phyloP scores from a whole-genome alignment of 768 basidiomycete genomes.

The Saitozyma podzolica region DNA sequence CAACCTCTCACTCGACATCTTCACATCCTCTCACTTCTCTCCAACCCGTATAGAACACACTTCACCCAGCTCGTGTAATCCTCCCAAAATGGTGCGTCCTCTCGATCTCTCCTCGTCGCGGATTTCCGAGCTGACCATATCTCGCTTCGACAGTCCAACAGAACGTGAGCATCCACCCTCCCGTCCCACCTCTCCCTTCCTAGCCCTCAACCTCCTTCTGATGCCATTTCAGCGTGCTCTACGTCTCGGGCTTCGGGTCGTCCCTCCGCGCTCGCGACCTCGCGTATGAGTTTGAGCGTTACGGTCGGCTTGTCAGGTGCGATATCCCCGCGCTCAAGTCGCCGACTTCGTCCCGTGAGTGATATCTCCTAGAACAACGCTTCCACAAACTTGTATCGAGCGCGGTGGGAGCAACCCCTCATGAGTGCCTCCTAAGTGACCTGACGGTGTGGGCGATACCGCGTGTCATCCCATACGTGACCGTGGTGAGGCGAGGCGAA shows the following conservation, averaged over 20 bases:
- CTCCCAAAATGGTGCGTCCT: not conserved
- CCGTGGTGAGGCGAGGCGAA: not conserved
- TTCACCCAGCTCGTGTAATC: not conserved
- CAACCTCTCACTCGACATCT: not conserved
- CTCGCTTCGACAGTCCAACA: conserved; percentile 12
- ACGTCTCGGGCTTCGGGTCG: conserved; percentile 45
- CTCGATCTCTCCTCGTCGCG: not conserved
- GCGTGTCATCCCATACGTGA: not conserved
- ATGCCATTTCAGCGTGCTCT: conserved; percentile 36
- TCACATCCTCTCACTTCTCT: too few relatives aligned
- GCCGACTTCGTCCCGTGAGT: conserved; percentile 42
- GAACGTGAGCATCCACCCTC: conserved; percentile 25
- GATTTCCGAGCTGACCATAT: not conserved
- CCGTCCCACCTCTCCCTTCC: not conserved
- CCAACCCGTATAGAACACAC: too few relatives aligned
- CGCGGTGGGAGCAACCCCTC: not conserved
- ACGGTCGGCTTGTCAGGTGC: conserved; percentile 44
- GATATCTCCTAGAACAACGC: not conserved
- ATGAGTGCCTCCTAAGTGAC: not conserved
- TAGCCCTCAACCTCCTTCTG: not conserved
- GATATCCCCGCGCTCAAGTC: conserved; percentile 46
- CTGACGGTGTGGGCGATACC: not conserved
- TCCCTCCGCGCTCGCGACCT: conserved; percentile 43
- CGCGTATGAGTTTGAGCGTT: conserved; percentile 50
- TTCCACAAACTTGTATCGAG: not conserved